Conservation (phyloP, 495 filamentous ascomycete species). For the Talaromyces nanjingensis region DNA sequence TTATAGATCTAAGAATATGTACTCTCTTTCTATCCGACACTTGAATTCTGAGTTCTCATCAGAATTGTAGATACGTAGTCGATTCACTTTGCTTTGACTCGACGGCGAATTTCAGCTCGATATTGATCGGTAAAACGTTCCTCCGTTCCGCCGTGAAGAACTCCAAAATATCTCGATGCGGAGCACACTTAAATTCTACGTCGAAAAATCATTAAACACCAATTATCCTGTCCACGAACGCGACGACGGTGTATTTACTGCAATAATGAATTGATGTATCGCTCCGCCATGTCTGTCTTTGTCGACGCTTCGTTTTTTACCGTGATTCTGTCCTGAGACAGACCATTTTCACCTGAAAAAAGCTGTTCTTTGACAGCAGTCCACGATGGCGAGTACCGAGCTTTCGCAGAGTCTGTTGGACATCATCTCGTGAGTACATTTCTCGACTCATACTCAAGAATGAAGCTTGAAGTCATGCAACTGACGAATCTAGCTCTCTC, state of each 20-base stretch:
- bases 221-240: neutral
- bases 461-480: neutral
- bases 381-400: conserved; percentile 32
- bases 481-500: conserved; percentile 51
- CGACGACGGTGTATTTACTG: neutral
- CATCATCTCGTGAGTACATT: conserved; percentile 32
- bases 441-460: neutral
- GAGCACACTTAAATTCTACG: neutral
- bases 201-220: neutral
- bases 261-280: neutral
- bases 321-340: conserved; percentile 11
- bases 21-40: no score
- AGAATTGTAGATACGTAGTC: neutral
- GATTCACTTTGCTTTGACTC: neutral
- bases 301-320: neutral
- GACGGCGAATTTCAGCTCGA: neutral
- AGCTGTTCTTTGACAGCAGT: neutral
- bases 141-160: conserved; percentile 5
- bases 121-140: neutral
- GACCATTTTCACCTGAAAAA: neutral
- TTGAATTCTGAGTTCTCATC: no score
- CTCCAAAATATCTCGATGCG: neutral
- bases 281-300: conserved; percentile 2
- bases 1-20: neutral
- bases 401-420: conserved; percentile 40